phyloP scores from a whole-genome alignment of 2,329 filamentous ascomycete genomes.

The Zymoseptoria crescenta region DNA sequence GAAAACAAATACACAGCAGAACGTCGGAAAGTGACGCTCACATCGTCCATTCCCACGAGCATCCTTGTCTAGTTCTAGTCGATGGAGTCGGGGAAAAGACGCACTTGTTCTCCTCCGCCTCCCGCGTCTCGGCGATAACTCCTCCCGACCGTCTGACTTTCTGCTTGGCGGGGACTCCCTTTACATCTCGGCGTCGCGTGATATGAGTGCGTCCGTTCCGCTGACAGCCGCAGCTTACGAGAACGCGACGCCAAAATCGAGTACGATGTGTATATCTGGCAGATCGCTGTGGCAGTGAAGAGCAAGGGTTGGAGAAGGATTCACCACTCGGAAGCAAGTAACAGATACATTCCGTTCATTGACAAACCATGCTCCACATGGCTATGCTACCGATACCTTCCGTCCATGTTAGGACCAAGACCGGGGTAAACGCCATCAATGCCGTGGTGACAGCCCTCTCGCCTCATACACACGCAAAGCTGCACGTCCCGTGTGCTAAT shows the following conservation, averaged over 20 bases:
- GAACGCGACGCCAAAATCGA: not conserved
- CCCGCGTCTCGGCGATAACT: not conserved
- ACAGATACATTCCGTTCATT: not conserved
- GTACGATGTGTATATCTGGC: not conserved
- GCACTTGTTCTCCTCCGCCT: not conserved
- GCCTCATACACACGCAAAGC: not conserved
- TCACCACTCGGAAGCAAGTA: not conserved
- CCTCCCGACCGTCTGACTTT: too few relatives aligned
- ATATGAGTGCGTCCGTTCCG: not conserved
- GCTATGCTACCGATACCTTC: not conserved
- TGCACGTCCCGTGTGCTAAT: not conserved
- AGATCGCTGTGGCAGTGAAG: too few relatives aligned
- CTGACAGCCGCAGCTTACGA: not conserved
- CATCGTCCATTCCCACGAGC: not conserved
- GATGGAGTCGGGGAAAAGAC: too few relatives aligned
- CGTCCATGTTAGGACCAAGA: not conserved
- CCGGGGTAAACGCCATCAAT: not conserved
- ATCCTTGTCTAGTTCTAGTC: not conserved
- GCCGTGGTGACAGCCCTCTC: not conserved
- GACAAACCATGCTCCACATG: not conserved
- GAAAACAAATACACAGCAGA: not conserved
- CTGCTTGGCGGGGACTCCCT: not conserved
- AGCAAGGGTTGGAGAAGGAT: not conserved
- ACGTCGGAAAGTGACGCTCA: not conserved
- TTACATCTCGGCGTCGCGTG: not conserved